Base-by-base conservation (phyloP, 176 grass and related monocot species). In the Carex myosuroides region DNA sequence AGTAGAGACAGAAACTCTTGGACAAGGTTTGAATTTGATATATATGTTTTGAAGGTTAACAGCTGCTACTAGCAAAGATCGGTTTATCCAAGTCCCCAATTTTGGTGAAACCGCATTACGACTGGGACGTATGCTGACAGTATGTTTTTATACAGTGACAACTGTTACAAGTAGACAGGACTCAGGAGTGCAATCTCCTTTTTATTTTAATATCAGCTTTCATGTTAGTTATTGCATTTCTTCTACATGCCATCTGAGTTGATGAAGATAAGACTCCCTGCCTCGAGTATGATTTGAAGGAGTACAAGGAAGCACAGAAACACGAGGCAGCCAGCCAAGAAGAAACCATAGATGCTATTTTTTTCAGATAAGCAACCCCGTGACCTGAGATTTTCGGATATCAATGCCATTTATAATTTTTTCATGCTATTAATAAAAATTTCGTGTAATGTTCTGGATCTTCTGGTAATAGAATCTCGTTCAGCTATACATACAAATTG, bases 261-360 rank as follows among this genome's bases (percentile, higher is more conserved):
- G 84, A 97, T 97, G 94, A 97, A 86, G 58, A 97, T 92, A 85
- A 97, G 94, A 84, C 20, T 94, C 7, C 92, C 92, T 97, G 94
- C 92, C 90, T 92, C 18, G 89, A 90, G 79, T 97, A 70, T 44
- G 89, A 94, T 75, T 85, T 84, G 62, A 90, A 91, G 87, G 90
- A 97, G 77, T 97, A 86, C 64, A 76, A 65, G 33, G 79, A 94
- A 64, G 81, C 83, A 83, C 89, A 80, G 56, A 83, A 92, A 24
- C 35, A 91, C 48, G 87, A 94, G 82, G 88, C 82, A 85, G 76
- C 1, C 37, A 79, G 72, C 62, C 41, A 92, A 91, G 78, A 87
- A 87, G 73, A 89, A 87, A 83, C 88, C 37, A 39, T 39, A 6
- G 33, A 35, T 35, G 33, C 3, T 35, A 35, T 35, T 35, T 35